Percentiles rank a stretch among this genome's conserved stretches.
These are phyloP conservation scores for Lasiodiplodia sp. DNA, from an alignment of 2,329 filamentous ascomycete genomes.

Conservation along the genomic window DNA sequence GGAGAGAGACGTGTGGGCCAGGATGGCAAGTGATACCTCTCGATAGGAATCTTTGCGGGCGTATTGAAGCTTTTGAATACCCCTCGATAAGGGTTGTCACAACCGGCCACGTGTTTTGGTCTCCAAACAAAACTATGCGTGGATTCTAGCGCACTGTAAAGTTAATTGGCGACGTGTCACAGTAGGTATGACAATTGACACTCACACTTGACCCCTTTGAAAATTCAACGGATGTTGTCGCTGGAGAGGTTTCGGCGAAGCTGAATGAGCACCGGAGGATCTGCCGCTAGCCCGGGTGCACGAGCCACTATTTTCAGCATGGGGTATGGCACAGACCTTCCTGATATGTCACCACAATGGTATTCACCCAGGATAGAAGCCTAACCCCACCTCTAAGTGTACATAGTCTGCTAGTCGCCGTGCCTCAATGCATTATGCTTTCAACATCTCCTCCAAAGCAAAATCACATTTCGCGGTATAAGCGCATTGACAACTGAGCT, in stretches of 20 bases:
- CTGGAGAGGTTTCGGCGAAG: not conserved
- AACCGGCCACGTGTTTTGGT: slow-evolving; percentile 8
- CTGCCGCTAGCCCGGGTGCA: slow-evolving; percentile 7
- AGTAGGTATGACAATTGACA: not conserved
- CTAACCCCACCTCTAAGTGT: too few relatives aligned
- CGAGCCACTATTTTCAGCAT: slow-evolving; percentile 17
- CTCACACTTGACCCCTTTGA: not conserved
- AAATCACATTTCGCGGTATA: not conserved
- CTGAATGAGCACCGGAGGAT: not conserved
- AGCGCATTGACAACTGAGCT: not conserved
- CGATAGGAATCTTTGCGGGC: not conserved
- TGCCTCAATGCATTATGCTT: too few relatives aligned
- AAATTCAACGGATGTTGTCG: not conserved
- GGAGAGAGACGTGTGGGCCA: not conserved
- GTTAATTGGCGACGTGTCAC: not conserved
- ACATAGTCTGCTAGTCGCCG: too few relatives aligned
- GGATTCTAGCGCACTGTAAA: not conserved
- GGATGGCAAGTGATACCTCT: not conserved
- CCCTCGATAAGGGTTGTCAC: not conserved
- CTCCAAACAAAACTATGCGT: not conserved
- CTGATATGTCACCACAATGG: too few relatives aligned
- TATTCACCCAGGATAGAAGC: too few relatives aligned
- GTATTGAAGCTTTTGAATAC: not conserved
- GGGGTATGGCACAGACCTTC: not conserved
- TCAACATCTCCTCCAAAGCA: not conserved